Percentiles rank a stretch among this genome's conserved stretches.
Evolutionary conservation across 306 rosid species (phyloP).

Genomic region (Acmispon strigosus): DNA sequence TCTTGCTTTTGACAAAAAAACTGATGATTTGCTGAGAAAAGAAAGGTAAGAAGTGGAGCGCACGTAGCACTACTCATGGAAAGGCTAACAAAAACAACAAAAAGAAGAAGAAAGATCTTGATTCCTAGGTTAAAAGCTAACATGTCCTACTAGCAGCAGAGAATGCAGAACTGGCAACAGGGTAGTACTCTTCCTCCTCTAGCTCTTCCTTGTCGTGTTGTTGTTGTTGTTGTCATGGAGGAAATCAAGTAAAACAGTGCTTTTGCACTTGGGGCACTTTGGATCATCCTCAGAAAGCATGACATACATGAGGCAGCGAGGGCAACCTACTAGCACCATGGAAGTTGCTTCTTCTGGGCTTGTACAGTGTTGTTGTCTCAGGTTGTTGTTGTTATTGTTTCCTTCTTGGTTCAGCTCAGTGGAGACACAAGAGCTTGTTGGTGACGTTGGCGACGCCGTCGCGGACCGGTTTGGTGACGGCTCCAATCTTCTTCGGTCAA

Average conservation of each 20-base stretch:
- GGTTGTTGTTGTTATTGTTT: not conserved
- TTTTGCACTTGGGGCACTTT: constrained; percentile 89
- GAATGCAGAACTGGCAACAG: constrained; percentile 11
- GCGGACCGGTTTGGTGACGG: constrained; percentile 63
- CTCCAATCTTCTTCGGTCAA: constrained; percentile 30
- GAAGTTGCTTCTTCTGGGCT: constrained; percentile 75
- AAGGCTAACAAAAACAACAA: not conserved
- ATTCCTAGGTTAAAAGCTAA: constrained; percentile 24
- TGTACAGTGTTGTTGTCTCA: too few species aligned
- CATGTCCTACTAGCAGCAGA: constrained; percentile 10
- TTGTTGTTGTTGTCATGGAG: constrained; percentile 42
- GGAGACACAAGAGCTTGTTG: constrained; percentile 78
- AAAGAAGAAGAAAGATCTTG: not conserved
- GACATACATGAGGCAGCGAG: constrained; percentile 84
- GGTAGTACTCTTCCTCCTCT: not conserved
- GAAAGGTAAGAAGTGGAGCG: constrained; percentile 40
- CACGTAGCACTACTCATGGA: constrained; percentile 31
- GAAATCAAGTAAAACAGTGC: constrained; percentile 84
- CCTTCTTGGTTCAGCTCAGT: constrained; percentile 55
- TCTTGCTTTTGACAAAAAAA: not conserved
- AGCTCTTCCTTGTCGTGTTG: constrained; percentile 41
- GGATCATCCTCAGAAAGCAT: constrained; percentile 81
- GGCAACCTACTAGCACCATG: constrained; percentile 83
- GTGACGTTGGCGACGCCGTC: constrained; percentile 60
- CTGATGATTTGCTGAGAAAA: not conserved